These are phyloP conservation scores for Suillus discolor DNA, from an alignment of 768 basidiomycete genomes.

Conservation along the genomic window DNA sequence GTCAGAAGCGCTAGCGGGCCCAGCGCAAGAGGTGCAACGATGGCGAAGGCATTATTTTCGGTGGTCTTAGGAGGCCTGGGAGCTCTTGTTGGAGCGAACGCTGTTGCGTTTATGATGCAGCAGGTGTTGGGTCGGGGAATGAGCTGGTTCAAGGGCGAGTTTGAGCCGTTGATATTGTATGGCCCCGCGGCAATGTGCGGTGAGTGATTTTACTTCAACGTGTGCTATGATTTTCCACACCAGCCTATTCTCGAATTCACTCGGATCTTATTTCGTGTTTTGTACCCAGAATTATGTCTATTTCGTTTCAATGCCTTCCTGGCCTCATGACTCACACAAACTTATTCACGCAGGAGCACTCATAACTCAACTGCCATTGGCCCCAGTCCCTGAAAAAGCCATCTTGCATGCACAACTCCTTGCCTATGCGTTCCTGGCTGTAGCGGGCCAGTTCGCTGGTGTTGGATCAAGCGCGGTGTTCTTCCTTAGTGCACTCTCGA, in stretches of 20 bases:
- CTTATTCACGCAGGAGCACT: slow-evolving; percentile 53
- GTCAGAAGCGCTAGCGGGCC: slow-evolving; percentile 32
- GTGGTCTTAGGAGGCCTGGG: slow-evolving; percentile 55
- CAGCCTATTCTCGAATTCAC: background rate
- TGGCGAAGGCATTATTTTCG: slow-evolving; percentile 47
- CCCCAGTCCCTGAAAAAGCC: slow-evolving; percentile 19
- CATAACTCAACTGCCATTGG: slow-evolving; percentile 58
- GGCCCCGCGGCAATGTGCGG: slow-evolving; percentile 75
- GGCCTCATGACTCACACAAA: background rate
- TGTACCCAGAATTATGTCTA: background rate
- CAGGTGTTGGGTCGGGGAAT: slow-evolving; percentile 64
- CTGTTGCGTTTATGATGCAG: slow-evolving; percentile 70
- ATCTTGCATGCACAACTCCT: slow-evolving; percentile 64
- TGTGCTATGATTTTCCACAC: no score
- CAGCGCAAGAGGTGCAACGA: slow-evolving; percentile 21
- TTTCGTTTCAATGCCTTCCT: background rate
- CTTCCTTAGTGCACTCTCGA: slow-evolving; percentile 60
- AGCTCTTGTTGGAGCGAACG: slow-evolving; percentile 64
- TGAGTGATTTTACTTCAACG: slow-evolving; percentile 32
- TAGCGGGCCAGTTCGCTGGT: slow-evolving; percentile 61
- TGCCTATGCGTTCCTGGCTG: slow-evolving; percentile 55
- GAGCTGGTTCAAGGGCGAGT: slow-evolving; percentile 85
- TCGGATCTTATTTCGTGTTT: background rate
- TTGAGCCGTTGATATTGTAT: slow-evolving; percentile 67
- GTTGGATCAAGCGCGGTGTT: slow-evolving; percentile 80